Evolutionary conservation across 768 basidiomycete genomes (phyloP).

Genomic region (Tulasnella sp.): DNA sequence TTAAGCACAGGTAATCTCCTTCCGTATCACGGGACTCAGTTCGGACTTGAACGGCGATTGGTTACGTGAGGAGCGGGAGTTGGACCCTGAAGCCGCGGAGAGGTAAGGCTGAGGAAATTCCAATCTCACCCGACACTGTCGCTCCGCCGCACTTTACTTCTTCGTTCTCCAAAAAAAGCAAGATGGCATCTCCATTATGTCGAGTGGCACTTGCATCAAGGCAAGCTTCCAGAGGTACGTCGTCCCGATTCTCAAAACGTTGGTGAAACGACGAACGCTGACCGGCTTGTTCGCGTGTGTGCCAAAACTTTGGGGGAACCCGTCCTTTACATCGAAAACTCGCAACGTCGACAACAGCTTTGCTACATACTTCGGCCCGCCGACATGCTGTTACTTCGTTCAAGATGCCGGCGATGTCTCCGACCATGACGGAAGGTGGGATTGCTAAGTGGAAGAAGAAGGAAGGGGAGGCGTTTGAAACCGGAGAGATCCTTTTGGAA

Average conservation of each 20-base stretch:
- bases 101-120: background rate
- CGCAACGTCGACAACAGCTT: conserved; percentile 39
- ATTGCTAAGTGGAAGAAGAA: conserved; percentile 87
- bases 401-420: conserved; percentile 95
- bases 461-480: conserved; percentile 71
- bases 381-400: conserved; percentile 68
- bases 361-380: conserved; percentile 50
- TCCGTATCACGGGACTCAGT: background rate
- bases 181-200: conserved; percentile 18
- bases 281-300: background rate
- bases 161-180: background rate
- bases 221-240: conserved; percentile 6
- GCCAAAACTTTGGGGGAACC: conserved; percentile 18
- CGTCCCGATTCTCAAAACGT: background rate
- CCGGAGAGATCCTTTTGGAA: conserved; percentile 85
- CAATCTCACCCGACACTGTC: conserved; percentile 1
- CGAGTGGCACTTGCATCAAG: background rate
- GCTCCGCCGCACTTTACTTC: background rate
- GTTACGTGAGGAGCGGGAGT: background rate
- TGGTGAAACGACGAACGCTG: background rate
- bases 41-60: conserved; percentile 2
- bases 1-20: background rate
- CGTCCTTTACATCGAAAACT: background rate
- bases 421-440: conserved; percentile 94
- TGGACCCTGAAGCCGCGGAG: conserved; percentile 3